phyloP scores from a whole-genome alignment of 352 stramenopile species.

The Pythium aristosporum region DNA sequence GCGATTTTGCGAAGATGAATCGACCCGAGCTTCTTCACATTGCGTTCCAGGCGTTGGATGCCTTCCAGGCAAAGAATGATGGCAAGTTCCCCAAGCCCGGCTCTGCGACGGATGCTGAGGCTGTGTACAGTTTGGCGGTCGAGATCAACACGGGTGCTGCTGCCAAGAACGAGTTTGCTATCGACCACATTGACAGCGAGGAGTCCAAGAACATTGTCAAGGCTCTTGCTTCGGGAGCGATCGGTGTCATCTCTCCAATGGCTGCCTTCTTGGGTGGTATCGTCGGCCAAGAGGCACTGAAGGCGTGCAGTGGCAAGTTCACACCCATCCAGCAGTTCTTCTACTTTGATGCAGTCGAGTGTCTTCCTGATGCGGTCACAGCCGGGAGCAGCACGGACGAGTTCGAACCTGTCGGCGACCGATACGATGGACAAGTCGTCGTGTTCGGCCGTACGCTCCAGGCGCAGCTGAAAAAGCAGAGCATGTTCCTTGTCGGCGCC shows the following conservation, averaged over 20 bases:
- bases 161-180: constrained; percentile 56
- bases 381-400: constrained; percentile 39
- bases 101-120: constrained; percentile 76
- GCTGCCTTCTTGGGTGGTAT: constrained; percentile 96
- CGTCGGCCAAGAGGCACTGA: constrained; percentile 97
- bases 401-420: constrained; percentile 60
- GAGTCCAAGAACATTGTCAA: constrained; percentile 77
- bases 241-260: constrained; percentile 95
- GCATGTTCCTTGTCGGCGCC: constrained; percentile 97
- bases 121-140: constrained; percentile 81
- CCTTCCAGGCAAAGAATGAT: constrained; percentile 75
- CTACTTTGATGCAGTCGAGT: constrained; percentile 98
- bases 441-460: constrained; percentile 88
- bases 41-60: constrained; percentile 86
- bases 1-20: constrained; percentile 98
- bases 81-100: constrained; percentile 87
- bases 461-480: constrained; percentile 83
- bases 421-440: constrained; percentile 94
- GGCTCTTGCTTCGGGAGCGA: constrained; percentile 82
- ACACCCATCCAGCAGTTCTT: constrained; percentile 98
- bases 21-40: constrained; percentile 90
- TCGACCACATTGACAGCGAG: constrained; percentile 60
- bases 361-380: constrained; percentile 88
- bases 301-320: constrained; percentile 99
- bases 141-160: constrained; percentile 76